A percentile compares a stretch with the other conserved stretches of the same genome.
Conservation (phyloP, 2,329 filamentous ascomycete genomes). For the Nectriaceae sp. region DNA sequence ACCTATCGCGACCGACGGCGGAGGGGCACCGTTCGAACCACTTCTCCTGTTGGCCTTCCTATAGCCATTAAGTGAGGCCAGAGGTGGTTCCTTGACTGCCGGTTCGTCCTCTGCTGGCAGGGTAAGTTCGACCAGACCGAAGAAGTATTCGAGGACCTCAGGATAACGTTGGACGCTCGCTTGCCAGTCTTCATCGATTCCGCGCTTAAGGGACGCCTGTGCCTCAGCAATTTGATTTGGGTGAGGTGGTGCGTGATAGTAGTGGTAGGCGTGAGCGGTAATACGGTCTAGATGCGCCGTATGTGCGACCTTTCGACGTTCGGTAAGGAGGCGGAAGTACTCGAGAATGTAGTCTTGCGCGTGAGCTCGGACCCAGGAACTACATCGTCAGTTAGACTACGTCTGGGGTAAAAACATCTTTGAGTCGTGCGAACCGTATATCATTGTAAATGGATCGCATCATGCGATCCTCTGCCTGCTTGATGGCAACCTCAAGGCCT, state of each 20-base stretch:
- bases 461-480: conserved; percentile 64
- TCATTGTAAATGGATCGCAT: conserved; percentile 64
- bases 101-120: conserved; percentile 64
- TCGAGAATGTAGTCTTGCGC: conserved; percentile 69
- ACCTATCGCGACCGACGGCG: conserved; percentile 22
- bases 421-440: conserved; percentile 54
- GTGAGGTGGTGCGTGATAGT: conserved; percentile 59
- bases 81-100: conserved; percentile 59
- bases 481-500: conserved; percentile 62
- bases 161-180: conserved; percentile 75
- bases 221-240: conserved; percentile 65
- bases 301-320: conserved; percentile 61
- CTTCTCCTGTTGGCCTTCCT: conserved; percentile 49
- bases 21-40: conserved; percentile 38
- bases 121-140: conserved; percentile 66
- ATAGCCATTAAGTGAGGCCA: conserved; percentile 53
- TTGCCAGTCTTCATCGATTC: conserved; percentile 80
- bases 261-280: conserved; percentile 55
- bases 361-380: conserved; percentile 64
- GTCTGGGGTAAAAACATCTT: neutral
- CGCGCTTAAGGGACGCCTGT: conserved; percentile 67
- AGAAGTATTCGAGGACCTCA: conserved; percentile 82
- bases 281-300: conserved; percentile 57
- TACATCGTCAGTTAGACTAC: conserved; percentile 33
- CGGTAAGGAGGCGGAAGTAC: conserved; percentile 63